Base-by-base conservation (phyloP, 805 yeast species). In the Suhomyces pyralidae region DNA sequence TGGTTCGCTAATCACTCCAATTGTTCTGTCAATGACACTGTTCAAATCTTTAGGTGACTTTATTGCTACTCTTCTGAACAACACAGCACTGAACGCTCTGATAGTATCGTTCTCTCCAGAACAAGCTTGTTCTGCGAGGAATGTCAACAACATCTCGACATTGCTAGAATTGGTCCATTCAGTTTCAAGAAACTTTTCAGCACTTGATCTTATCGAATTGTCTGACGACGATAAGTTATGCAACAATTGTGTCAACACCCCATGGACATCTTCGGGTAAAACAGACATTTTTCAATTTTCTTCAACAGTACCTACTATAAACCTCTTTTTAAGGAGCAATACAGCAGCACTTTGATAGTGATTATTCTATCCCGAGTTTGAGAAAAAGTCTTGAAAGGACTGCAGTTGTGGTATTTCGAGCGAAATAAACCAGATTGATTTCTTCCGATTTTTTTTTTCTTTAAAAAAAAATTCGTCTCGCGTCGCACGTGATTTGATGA, bases 31-130 rank as follows among this genome's bases (percentile, higher is more conserved):
- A 20, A 89, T 82, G 45, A 88, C 85, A 24, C 82, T 78, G 48
- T 77, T 69, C 55, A 81, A 76, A 34, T 79, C 81, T 56, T 85
- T 84, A 5, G 97, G 96, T 4, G 90, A 81, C 62, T 85, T 84
- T 53, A 86, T 80, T 7, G 97, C 91, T 58, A 90, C 81, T 63
- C 97, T 83, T 67, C 99, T 81, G 68, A 94, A 90, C 53, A 94
- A 71, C 26, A 94, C 97, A 2, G 97, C 96, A 14, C 94, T 78
- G 62, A 91, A 85, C 0, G 93, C 82, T 53, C 82, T 76, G 5
- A 80, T 69, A n/a, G 80, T 75, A 46, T 84, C 84, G 57, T 80
- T 79, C n/a, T 76, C 71, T 9, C 92, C 89, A 34, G 61, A 63
- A 3, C 85, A 78, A 3, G 97, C 84, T 61, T 86, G 92, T 65